Conservation (phyloP, 2,329 filamentous ascomycete genomes). For the Chaetomium strumarium region DNA sequence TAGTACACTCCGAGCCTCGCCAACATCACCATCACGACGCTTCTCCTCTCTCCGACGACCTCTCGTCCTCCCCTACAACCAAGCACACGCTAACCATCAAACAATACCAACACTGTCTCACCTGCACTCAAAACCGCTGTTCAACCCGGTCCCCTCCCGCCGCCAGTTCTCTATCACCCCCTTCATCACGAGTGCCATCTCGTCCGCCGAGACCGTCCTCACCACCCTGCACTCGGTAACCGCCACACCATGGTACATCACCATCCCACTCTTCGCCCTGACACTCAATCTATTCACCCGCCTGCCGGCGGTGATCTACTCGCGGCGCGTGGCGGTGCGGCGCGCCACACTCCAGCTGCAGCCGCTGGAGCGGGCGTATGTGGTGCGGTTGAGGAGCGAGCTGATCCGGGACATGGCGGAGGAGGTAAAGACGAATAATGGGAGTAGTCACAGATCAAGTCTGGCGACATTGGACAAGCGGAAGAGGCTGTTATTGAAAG, state of each 20-base stretch:
- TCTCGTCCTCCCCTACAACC: neutral
- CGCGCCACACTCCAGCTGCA: constrained; percentile 23
- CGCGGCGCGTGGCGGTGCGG: constrained; percentile 27
- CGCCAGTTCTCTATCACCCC: neutral
- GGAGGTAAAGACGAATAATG: neutral
- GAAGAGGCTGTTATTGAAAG: constrained; percentile 22
- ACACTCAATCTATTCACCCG: constrained; percentile 40
- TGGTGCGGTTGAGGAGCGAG: constrained; percentile 12
- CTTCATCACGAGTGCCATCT: neutral
- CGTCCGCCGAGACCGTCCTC: constrained; percentile 38
- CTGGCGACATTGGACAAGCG: neutral
- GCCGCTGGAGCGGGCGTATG: constrained; percentile 33
- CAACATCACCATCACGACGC: neutral
- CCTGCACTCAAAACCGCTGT: neutral
- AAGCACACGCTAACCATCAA: too few relatives aligned
- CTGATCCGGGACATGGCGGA: too few relatives aligned
- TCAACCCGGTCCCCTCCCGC: neutral
- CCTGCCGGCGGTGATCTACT: constrained; percentile 42
- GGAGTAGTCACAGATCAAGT: neutral
- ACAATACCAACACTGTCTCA: too few relatives aligned
- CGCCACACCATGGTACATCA: constrained; percentile 48
- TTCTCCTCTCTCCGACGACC: neutral
- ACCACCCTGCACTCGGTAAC: constrained; percentile 37
- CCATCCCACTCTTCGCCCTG: constrained; percentile 48
- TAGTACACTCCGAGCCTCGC: neutral